phyloP scores from a whole-genome alignment of 768 basidiomycete genomes.

The Chiua virens region DNA sequence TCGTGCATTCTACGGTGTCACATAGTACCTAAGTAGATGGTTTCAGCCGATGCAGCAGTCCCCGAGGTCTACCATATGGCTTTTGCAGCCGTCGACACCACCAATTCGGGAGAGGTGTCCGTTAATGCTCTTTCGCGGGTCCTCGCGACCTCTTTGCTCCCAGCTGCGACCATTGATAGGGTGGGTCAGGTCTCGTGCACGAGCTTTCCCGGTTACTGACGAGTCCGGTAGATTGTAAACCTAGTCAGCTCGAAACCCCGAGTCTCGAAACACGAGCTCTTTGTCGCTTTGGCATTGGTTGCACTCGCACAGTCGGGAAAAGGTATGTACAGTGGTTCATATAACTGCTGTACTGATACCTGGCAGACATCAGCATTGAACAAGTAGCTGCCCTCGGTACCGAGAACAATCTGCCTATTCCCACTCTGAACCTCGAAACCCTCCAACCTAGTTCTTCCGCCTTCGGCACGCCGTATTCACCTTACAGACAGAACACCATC shows the following conservation, averaged over 20 bases:
- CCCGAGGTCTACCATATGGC: conserved; percentile 76
- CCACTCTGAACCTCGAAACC: conserved; percentile 61
- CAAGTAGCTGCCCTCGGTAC: conserved; percentile 76
- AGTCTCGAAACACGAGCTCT: conserved; percentile 89
- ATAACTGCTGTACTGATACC: background rate
- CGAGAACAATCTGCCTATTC: conserved; percentile 77
- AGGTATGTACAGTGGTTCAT: conserved; percentile 44
- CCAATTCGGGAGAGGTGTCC: conserved; percentile 71
- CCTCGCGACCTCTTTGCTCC: conserved; percentile 71
- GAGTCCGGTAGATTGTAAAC: conserved; percentile 71
- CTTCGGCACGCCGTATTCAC: conserved; percentile 40
- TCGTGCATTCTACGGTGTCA: background rate
- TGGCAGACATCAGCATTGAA: conserved; percentile 74
- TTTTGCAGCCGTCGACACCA: conserved; percentile 72
- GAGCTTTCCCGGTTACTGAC: conserved; percentile 1
- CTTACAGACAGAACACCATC: conserved; percentile 46
- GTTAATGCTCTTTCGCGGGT: conserved; percentile 82
- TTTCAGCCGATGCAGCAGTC: conserved; percentile 73
- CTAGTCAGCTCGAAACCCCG: conserved; percentile 78
- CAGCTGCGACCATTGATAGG: conserved; percentile 81
- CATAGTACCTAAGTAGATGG: conserved; percentile 12
- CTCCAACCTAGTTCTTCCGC: conserved; percentile 55
- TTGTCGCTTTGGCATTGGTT: conserved; percentile 84
- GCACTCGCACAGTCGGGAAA: conserved; percentile 82
- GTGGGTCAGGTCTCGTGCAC: conserved; percentile 40